Evolutionary conservation across 495 filamentous ascomycete species (phyloP), one percentile per base, ranked within the genome.

Genomic region (Neurospora sp.): DNA sequence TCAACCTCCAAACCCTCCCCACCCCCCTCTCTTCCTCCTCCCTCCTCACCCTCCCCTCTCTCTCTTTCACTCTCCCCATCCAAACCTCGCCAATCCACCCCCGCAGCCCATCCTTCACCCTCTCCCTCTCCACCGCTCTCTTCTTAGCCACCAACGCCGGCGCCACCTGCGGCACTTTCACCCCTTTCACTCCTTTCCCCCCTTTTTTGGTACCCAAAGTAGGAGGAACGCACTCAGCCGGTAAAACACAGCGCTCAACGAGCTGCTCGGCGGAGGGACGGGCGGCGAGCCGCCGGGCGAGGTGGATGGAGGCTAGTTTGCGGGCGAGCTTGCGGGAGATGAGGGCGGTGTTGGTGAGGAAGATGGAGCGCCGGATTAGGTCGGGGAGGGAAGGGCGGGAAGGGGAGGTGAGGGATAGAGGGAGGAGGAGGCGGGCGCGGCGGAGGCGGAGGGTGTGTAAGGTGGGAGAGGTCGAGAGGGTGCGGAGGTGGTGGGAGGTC

Each of bases 401-500:
- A 8, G 84, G 83, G 10, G 86, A 86, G 42, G 80, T 76, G 31
- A 90, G 82, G 54, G 84, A 80, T 39, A 84, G 82, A 4, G 83
- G 81, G 20, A 91, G 85, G 2, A 79, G 74, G 23, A 79, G 39
- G 66, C 87, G 86, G 49, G 83, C 85, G 73, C 78, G 82, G 72
- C 85, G 86, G 35, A 91, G 85, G 71, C 89, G 89, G 73, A 82
- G 80, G 62, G 77, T 78, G 77, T 90, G 88, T 18, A 90, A 79
- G 72, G 89, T 82, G 6, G 89, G 89, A 62, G 87, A 81, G 60
- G 87, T 82, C 41, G 84, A 85, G 76, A 90, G 85, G 37, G 73
- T 73, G 39, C 88, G 85, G 70, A 91, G 84, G 73, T 83, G 86
- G 77, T 87, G 89, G 69, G 84, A 87, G 39, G 86, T 88, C 87